Percentiles rank a stretch among this genome's conserved stretches.
Evolutionary conservation across 345 rosid genomes (phyloP).

Genomic region (Eucalyptus cloeziana): DNA sequence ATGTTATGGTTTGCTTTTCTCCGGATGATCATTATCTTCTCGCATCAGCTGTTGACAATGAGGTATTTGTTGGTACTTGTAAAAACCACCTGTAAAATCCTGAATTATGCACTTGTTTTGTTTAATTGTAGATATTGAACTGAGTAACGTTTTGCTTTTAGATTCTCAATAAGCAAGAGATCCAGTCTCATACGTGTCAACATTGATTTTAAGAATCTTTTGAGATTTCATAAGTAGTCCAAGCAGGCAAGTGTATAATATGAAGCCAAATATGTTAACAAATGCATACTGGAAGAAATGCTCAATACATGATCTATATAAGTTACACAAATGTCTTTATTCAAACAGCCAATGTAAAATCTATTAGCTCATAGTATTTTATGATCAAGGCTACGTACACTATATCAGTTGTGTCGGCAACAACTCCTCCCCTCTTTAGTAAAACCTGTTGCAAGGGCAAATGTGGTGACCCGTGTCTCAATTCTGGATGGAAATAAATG

Average conservation of each 20-base stretch:
- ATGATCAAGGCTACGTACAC: not conserved
- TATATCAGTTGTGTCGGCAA: not conserved
- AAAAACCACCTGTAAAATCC: not conserved
- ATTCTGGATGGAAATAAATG: not conserved
- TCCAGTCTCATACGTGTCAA: not conserved
- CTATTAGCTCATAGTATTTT: not conserved
- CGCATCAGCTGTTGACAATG: conserved; percentile 90
- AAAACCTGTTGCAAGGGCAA: not conserved
- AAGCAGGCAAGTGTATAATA: not conserved
- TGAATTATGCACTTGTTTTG: not conserved
- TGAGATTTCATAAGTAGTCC: not conserved
- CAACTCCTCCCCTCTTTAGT: not conserved
- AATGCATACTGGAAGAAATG: not conserved
- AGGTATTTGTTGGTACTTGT: conserved; percentile 29
- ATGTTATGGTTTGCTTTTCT: conserved; percentile 98
- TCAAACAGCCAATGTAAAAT: not conserved
- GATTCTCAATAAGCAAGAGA: not conserved
- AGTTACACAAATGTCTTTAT: not conserved
- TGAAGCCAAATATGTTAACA: not conserved
- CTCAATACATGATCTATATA: not conserved
- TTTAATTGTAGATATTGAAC: not conserved
- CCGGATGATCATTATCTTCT: conserved; percentile 97
- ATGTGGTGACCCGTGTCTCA: not conserved
- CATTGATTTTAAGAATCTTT: not conserved
- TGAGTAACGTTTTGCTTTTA: not conserved